These are phyloP conservation scores for Rhododendron ferrugineum DNA, from an alignment of 148 eudicot species.

Conservation along the genomic window DNA sequence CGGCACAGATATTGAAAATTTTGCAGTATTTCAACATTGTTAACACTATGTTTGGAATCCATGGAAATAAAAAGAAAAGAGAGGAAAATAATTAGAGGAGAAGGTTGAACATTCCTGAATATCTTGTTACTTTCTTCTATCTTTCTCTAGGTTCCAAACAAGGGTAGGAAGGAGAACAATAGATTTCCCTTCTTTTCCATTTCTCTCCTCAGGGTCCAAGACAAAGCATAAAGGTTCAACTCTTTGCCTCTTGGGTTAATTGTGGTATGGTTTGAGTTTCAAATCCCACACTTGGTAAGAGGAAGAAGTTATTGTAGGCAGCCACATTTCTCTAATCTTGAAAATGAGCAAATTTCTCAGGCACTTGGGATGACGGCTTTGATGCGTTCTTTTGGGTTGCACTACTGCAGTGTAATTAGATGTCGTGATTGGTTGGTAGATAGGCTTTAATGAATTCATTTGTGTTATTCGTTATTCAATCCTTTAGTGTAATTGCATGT, in stretches of 20 bases:
- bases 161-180: neutral
- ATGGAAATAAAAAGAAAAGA: neutral
- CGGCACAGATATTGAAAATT: neutral
- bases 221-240: neutral
- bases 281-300: neutral
- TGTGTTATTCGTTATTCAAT: neutral
- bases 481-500: neutral
- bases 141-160: neutral
- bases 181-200: neutral
- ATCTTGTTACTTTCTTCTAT: neutral
- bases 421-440: neutral
- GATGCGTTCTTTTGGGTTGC: neutral
- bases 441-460: neutral
- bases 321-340: neutral
- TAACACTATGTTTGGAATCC: neutral
- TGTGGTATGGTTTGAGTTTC: neutral
- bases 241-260: neutral
- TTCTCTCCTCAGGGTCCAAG: neutral
- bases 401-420: neutral
- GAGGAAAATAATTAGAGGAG: neutral
- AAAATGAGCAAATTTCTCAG: neutral
- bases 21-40: neutral
- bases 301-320: neutral
- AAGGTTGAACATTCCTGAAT: neutral
- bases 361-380: neutral